phyloP scores from a whole-genome alignment of 352 stramenopile genomes.

The Blastocystis sp. region DNA sequence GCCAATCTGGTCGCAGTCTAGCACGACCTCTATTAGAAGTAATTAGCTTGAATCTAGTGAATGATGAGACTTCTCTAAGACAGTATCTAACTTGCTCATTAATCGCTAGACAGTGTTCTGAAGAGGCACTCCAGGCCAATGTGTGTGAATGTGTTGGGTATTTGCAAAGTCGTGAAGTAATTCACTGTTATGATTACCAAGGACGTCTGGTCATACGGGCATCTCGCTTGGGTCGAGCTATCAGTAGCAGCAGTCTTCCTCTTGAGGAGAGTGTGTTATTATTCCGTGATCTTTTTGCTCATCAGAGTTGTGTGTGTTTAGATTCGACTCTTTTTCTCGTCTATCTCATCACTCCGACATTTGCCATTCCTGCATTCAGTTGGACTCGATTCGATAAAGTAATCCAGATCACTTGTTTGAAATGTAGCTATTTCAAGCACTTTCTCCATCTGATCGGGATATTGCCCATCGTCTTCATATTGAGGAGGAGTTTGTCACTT shows the following conservation, averaged over 20 bases:
- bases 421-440: slow-evolving; percentile 11
- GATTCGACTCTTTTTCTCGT: slow-evolving; percentile 30
- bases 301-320: slow-evolving; percentile 11
- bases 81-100: background rate
- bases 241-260: background rate
- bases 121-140: background rate
- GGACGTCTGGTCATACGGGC: background rate
- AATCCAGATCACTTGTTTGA: background rate
- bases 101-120: background rate
- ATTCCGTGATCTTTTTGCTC: slow-evolving; percentile 20
- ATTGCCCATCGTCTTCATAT: slow-evolving; percentile 13
- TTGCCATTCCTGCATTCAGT: background rate
- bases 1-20: background rate
- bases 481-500: slow-evolving; percentile 33
- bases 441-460: background rate
- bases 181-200: background rate
- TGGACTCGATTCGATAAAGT: slow-evolving; percentile 12
- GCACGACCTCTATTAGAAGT: background rate
- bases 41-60: background rate
- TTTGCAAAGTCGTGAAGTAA: slow-evolving; percentile 27
- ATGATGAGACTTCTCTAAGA: background rate
- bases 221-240: slow-evolving; percentile 35
- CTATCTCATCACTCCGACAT: slow-evolving; percentile 50
- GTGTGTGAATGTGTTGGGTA: background rate
- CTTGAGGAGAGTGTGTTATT: slow-evolving; percentile 37